Conservation (phyloP, 2,329 filamentous ascomycete genomes). For the Akanthomyces muscarius region DNA sequence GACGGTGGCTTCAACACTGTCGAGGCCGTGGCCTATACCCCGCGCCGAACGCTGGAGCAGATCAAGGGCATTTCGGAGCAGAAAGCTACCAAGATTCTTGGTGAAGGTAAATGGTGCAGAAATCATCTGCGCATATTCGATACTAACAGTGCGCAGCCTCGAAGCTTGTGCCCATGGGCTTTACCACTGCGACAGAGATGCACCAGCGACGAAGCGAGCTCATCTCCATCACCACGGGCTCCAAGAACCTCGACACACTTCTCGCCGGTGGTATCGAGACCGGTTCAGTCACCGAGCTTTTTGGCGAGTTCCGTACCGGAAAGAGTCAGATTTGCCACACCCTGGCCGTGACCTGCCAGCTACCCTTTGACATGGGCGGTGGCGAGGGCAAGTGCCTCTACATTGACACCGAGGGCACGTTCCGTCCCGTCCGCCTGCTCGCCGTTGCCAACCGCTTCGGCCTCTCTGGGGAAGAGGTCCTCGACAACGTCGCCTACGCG, state of each 20-base stretch:
- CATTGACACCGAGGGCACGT: slow-evolving; percentile 97
- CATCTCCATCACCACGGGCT: slow-evolving; percentile 96
- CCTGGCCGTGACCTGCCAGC: slow-evolving; percentile 93
- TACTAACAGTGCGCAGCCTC: slow-evolving; percentile 57
- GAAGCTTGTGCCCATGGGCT: slow-evolving; percentile 97
- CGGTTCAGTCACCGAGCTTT: slow-evolving; percentile 95
- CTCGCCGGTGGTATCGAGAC: slow-evolving; percentile 94
- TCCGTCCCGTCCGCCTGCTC: slow-evolving; percentile 84
- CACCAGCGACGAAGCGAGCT: slow-evolving; percentile 93
- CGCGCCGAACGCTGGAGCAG: slow-evolving; percentile 79
- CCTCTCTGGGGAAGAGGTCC: slow-evolving; percentile 90
- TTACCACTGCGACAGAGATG: slow-evolving; percentile 98
- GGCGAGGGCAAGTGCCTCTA: slow-evolving; percentile 98
- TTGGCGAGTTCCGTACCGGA: slow-evolving; percentile 95
- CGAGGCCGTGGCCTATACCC: slow-evolving; percentile 89
- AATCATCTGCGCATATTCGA: slow-evolving; percentile 4
- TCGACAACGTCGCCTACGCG: slow-evolving; percentile 98
- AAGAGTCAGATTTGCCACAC: slow-evolving; percentile 99
- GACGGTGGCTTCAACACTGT: slow-evolving; percentile 95
- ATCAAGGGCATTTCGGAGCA: slow-evolving; percentile 98
- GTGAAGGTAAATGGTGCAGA: slow-evolving; percentile 60
- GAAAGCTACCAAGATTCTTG: slow-evolving; percentile 87
- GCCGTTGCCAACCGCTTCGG: slow-evolving; percentile 93
- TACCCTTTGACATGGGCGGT: slow-evolving; percentile 98
- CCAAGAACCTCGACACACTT: slow-evolving; percentile 93